Evolutionary conservation across 495 filamentous ascomycete genomes (phyloP), one percentile per base, ranked within the genome.

Genomic region (Trichoderma orchidacearum): DNA sequence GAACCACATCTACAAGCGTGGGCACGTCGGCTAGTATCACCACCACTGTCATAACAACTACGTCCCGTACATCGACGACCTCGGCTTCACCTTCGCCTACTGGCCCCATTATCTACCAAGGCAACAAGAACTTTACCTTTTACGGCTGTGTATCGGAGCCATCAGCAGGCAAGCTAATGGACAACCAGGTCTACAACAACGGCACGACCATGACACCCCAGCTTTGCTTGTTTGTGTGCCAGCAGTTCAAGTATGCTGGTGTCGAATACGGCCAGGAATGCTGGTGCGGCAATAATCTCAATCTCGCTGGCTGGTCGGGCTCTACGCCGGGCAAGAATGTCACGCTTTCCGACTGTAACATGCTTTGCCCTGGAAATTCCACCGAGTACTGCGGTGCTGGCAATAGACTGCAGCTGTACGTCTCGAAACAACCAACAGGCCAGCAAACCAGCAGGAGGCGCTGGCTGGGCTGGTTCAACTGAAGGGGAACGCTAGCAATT

Each of bases 181-280:
- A 58, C n/a, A 51, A 36, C 2, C 62, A 64, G 56, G 30, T 63
- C 30, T 34, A 56, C 5, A 59, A 61, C 53, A 62, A 62, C 11
- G 58, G 27, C 56, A 60, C 60, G 15, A 27, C 35, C 25, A 63
- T 64, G 63, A 63, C 59, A 3, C 59, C 60, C 53, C 50, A 61
- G 11, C 32, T 52, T 8, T 67, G 63, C 53, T 56, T 65, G 1
- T 15, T n/a, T n/a, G 3, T 15, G 27, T 58, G 55, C 52, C 12
- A 11, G 18, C 28, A 55, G 45, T 63, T 60, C 34, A 54, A 53
- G 17, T 68, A 64, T 30, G 60, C 60, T 53, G 67, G 65, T 12
- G 61, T 66, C 25, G 67, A 68, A 27, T 66, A 68, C n/a, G 59
- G 50, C 2, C 57, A 60, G 25, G 63, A 64, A 54, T 68, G 67